Percentiles rank a stretch among this genome's conserved stretches.
Conservation (phyloP, 495 filamentous ascomycete species). For the Tuber umbilicatum region DNA sequence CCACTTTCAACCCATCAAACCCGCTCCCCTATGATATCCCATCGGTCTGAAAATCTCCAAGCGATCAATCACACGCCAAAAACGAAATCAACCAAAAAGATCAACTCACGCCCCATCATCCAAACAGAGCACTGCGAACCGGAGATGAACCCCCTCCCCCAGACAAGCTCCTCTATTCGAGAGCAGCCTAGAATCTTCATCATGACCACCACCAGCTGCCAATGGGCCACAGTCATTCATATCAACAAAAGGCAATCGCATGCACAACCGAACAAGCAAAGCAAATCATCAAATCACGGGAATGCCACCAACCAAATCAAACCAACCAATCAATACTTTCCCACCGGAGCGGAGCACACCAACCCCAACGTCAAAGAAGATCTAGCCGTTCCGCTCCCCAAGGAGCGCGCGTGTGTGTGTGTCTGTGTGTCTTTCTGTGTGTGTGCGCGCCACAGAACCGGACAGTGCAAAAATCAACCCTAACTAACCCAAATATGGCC, state of each 20-base stretch:
- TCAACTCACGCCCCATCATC: not conserved
- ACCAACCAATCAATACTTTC: not conserved
- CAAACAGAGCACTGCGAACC: not conserved
- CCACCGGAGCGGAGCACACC: not conserved
- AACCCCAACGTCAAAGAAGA: constrained; percentile 3
- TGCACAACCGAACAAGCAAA: not conserved
- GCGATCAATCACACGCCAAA: not conserved
- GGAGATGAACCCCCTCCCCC: not conserved
- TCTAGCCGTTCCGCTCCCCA: constrained; percentile 2
- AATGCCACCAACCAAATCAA: not conserved
- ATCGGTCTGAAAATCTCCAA: not conserved
- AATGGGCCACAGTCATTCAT: not conserved
- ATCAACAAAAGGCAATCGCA: constrained; percentile 1
- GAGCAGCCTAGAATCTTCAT: constrained; percentile 5
- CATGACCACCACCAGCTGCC: not conserved
- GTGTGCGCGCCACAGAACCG: not conserved
- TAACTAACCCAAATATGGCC: not conserved
- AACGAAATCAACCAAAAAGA: not conserved
- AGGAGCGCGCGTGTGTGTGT: not conserved
- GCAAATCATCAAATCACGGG: constrained; percentile 2
- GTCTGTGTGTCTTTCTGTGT: not conserved
- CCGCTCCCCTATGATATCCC: not conserved
- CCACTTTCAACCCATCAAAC: not conserved
- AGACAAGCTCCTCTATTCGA: not conserved
- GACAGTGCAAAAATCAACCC: not conserved